Percentiles rank a stretch among this genome's conserved stretches.
These are phyloP conservation scores for Biscogniauxia marginata DNA, from an alignment of 2,329 filamentous ascomycete species.

Conservation along the genomic window DNA sequence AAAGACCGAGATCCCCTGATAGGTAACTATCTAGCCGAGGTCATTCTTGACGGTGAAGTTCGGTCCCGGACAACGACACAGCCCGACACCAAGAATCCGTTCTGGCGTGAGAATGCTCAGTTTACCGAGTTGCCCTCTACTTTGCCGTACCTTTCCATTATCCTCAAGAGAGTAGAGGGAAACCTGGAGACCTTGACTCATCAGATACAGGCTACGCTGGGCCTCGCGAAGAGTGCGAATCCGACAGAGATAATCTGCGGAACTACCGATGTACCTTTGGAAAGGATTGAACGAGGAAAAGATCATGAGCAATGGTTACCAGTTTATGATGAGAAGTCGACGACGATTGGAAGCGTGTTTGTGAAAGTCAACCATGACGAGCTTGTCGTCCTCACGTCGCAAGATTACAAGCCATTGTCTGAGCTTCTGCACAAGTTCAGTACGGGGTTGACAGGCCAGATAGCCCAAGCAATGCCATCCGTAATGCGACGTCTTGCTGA, in stretches of 20 bases:
- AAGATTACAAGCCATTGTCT: slow-evolving; percentile 80
- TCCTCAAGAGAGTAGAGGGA: slow-evolving; percentile 66
- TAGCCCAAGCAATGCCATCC: slow-evolving; percentile 74
- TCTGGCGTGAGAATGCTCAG: slow-evolving; percentile 80
- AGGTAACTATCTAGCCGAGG: slow-evolving; percentile 76
- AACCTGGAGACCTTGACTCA: slow-evolving; percentile 46
- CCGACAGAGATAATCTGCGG: slow-evolving; percentile 59
- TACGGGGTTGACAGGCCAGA: slow-evolving; percentile 78
- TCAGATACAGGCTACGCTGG: slow-evolving; percentile 43
- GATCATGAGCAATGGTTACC: slow-evolving; percentile 88
- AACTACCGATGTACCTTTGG: slow-evolving; percentile 77
- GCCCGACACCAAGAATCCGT: slow-evolving; percentile 68
- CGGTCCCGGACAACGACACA: slow-evolving; percentile 74
- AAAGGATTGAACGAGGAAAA: slow-evolving; percentile 73
- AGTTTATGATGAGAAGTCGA: slow-evolving; percentile 72
- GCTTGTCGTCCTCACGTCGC: slow-evolving; percentile 80
- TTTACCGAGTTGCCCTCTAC: slow-evolving; percentile 71
- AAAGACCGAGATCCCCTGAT: slow-evolving; percentile 46
- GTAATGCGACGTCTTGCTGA: slow-evolving; percentile 81
- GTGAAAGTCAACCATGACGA: slow-evolving; percentile 84
- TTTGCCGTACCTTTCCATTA: slow-evolving; percentile 66
- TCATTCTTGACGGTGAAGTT: slow-evolving; percentile 76
- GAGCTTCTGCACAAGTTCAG: slow-evolving; percentile 83
- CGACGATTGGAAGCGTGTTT: slow-evolving; percentile 78
- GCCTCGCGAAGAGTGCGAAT: slow-evolving; percentile 41